These are phyloP conservation scores for Lyophyllum semitale DNA, from an alignment of 768 basidiomycete species.

Conservation along the genomic window DNA sequence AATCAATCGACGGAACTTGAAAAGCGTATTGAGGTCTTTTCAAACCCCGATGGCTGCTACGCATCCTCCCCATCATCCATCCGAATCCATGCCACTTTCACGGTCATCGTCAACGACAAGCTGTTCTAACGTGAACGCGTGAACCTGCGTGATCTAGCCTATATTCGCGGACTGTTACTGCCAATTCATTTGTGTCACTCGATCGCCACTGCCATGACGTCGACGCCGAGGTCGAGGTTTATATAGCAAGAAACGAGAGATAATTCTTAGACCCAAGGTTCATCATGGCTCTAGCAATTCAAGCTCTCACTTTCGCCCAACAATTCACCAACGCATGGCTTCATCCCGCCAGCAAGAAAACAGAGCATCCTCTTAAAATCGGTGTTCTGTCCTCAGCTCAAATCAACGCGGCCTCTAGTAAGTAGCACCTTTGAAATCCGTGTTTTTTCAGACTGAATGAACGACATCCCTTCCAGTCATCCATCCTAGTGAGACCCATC, in stretches of 20 bases:
- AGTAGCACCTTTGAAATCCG: not conserved
- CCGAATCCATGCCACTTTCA: too few species aligned
- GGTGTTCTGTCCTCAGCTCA: constrained; percentile 27
- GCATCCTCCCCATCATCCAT: too few species aligned
- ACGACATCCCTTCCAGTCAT: constrained; percentile 20
- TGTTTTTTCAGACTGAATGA: not conserved
- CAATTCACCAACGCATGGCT: constrained; percentile 24
- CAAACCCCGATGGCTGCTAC: too few species aligned
- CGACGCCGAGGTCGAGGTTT: not conserved
- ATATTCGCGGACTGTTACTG: too few species aligned
- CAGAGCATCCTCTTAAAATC: constrained; percentile 23
- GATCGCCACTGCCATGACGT: not conserved
- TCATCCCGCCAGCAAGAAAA: constrained; percentile 21
- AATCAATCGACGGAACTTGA: too few species aligned
- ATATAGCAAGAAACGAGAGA: not conserved
- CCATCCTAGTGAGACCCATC: constrained; percentile 26
- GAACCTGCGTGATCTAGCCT: too few species aligned
- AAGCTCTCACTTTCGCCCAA: constrained; percentile 21
- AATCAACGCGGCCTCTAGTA: constrained; percentile 26
- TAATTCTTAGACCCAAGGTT: constrained; percentile 20
- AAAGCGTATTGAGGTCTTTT: too few species aligned
- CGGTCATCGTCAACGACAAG: too few species aligned
- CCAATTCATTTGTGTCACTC: not conserved
- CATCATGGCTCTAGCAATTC: constrained; percentile 32
- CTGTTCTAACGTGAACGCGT: too few species aligned